Conservation (phyloP, 2,329 filamentous ascomycete species). For the Boeremia exigua region DNA sequence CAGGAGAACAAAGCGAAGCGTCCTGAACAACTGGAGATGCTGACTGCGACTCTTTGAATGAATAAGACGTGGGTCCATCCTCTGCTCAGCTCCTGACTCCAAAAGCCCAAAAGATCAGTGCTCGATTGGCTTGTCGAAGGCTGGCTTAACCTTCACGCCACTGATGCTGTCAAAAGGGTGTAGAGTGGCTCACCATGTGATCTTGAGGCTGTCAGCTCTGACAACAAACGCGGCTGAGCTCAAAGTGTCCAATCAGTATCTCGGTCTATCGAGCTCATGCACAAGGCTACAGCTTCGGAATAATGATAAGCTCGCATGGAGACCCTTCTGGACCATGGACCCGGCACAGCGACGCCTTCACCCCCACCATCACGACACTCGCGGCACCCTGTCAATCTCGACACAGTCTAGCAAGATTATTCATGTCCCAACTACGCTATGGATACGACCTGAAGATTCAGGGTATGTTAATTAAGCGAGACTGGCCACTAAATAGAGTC, state of each 20-base stretch:
- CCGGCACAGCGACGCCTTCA: neutral
- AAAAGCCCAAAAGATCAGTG: neutral
- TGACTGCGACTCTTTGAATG: constrained; percentile 2
- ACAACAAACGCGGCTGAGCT: neutral
- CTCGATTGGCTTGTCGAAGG: neutral
- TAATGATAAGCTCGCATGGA: neutral
- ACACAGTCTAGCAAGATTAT: neutral
- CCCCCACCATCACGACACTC: neutral
- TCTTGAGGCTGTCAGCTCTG: constrained; percentile 1
- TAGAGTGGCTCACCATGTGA: neutral
- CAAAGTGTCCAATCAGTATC: constrained; percentile 3
- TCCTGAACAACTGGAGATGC: constrained; percentile 1
- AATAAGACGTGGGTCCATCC: neutral
- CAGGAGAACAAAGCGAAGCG: neutral
- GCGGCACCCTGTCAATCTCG: neutral
- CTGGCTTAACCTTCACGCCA: neutral
- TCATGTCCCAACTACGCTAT: neutral
- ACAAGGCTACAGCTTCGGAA: neutral
- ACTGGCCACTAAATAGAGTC: neutral
- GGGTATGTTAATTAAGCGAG: neutral
- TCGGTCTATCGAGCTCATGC: neutral
- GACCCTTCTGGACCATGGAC: neutral
- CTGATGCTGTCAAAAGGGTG: neutral
- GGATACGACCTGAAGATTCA: neutral
- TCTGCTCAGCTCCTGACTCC: constrained; percentile 1